Evolutionary conservation across 805 yeast genomes (phyloP).

Genomic region (Lachancea mirantina): DNA sequence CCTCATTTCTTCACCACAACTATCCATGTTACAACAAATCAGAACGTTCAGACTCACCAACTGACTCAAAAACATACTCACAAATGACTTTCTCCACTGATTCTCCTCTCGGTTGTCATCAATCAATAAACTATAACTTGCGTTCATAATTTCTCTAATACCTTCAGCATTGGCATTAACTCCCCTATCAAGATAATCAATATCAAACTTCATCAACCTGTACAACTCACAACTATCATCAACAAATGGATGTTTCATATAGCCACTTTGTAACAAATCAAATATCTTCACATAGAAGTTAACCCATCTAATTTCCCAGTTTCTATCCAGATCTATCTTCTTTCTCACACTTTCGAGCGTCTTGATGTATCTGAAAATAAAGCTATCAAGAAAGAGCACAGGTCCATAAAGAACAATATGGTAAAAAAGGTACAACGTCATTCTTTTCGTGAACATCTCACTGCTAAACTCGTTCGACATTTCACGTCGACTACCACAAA

Average conservation of each 20-base stretch:
- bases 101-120: no score
- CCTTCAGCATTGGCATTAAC: no score
- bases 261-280: constrained; percentile 13
- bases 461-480: constrained; percentile 10
- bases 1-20: no score
- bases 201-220: constrained; percentile 2
- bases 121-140: no score
- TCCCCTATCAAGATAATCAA: no score
- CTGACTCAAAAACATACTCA: constrained; percentile 13
- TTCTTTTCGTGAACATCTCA: constrained; percentile 15
- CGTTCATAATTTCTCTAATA: no score
- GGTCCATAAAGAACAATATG: constrained; percentile 11
- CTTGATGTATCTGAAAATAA: constrained; percentile 15
- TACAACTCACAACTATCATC: constrained; percentile 3
- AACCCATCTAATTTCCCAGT: constrained; percentile 20
- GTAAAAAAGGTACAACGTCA: constrained; percentile 13
- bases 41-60: constrained; percentile 11
- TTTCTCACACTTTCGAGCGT: constrained; percentile 16
- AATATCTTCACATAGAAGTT: constrained; percentile 17
- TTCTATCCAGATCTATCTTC: constrained; percentile 18
- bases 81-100: constrained; percentile 4
- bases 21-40: no score
- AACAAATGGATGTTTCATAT: not conserved
- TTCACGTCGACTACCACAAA: constrained; percentile 8
- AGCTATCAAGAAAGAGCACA: constrained; percentile 10